Base-by-base conservation (phyloP, 495 filamentous ascomycete species). In the Aspergillus diversus region DNA sequence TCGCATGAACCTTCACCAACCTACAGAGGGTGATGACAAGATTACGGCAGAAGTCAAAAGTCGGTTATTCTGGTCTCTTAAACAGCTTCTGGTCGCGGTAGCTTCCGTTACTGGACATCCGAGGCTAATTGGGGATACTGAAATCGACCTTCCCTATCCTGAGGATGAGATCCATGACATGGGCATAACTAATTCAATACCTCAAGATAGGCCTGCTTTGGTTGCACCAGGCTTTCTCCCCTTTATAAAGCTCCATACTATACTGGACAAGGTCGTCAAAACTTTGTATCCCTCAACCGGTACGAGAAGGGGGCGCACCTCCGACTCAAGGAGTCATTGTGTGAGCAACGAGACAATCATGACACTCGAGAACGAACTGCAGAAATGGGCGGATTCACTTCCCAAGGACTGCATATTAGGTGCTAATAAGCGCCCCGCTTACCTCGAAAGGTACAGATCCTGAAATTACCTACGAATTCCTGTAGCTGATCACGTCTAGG, bases 1-100 rank as follows among this genome's bases (percentile, higher is more conserved):
- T 3, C 63, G 63, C 42, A 55, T 64, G 50, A 60, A 56, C 33
- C 46, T 56, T 0, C 63, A 64, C 39, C 63, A 43, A 7, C 32
- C 37, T 5, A 12, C 12, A 7, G 34, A 49, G n/a, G 51, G 17
- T 33, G 63, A 64, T 2, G 48, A 27, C 33, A 15, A n/a, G 2
- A 32, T 56, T 5, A 51, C 48, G 1, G 33, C 8, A 0, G 63
- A 60, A 34, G 33, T 51, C 3, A 64, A 64, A n/a, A 50, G n/a
- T 33, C 57, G 49, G 7, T 32, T 64, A 2, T 64, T 64, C 33
- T 64, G 63, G 63, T 48, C 57, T 7, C 34, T 55, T 16, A 43
- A 53, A 13, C 63, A 64, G 7, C 51, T 64, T 3, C 27, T 64
- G 33, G 49, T 35, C 8, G 46, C 39, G 13, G 43, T 64, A 16